A percentile compares a stretch with the other conserved stretches of the same genome.
Evolutionary conservation across 805 yeast genomes (phyloP).

Genomic region (Candida caryicola): DNA sequence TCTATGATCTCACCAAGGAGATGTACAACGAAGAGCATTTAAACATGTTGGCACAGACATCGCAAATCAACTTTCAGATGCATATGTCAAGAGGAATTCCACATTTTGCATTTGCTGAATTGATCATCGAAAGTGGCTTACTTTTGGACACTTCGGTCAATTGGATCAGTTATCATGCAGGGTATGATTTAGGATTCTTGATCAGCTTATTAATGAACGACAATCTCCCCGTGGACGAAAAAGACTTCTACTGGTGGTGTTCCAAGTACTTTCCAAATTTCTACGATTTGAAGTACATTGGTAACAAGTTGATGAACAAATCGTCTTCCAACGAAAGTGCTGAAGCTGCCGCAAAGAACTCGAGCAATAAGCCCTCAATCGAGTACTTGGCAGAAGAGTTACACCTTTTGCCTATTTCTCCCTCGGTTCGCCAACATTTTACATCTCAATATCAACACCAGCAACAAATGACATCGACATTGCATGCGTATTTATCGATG

Average conservation of each 20-base stretch:
- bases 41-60: slow-evolving; percentile 74
- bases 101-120: slow-evolving; percentile 75
- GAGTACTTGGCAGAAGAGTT: slow-evolving; percentile 70
- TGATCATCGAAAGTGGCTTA: slow-evolving; percentile 81
- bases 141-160: slow-evolving; percentile 65
- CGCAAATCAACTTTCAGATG: slow-evolving; percentile 70
- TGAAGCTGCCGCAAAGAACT: slow-evolving; percentile 9
- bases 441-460: slow-evolving; percentile 21
- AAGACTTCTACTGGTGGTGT: slow-evolving; percentile 72
- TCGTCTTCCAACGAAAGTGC: slow-evolving; percentile 4
- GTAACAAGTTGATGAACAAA: slow-evolving; percentile 34
- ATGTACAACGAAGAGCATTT: slow-evolving; percentile 88
- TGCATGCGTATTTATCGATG: slow-evolving; percentile 63
- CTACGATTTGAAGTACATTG: slow-evolving; percentile 71
- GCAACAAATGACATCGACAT: slow-evolving; percentile 44
- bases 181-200: slow-evolving; percentile 91
- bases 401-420: slow-evolving; percentile 57
- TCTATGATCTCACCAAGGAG: slow-evolving; percentile 69
- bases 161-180: slow-evolving; percentile 92
- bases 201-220: slow-evolving; percentile 72
- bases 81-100: slow-evolving; percentile 79
- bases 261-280: slow-evolving; percentile 73
- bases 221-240: slow-evolving; percentile 75
- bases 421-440: slow-evolving; percentile 37
- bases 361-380: slow-evolving; percentile 43